Evolutionary conservation across 208 protist genomes (phyloP).

Genomic region (Leptomonas pyrrhocoris): DNA sequence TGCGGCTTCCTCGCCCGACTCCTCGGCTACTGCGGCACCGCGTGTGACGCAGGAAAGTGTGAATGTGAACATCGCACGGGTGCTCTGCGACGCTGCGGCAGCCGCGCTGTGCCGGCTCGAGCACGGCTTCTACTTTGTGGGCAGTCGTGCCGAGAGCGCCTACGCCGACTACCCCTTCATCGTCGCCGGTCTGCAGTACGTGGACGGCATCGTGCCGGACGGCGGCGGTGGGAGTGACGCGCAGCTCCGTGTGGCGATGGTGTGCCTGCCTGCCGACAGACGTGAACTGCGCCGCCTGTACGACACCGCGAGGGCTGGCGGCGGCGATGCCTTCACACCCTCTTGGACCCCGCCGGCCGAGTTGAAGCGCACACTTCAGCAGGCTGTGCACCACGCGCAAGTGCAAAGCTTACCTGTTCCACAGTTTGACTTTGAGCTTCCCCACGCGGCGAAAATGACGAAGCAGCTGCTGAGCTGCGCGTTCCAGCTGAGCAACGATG

Average conservation of each 20-base stretch:
- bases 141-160: conserved; percentile 36
- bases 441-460: conserved; percentile 8
- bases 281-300: conserved; percentile 26
- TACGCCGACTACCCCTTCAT: conserved; percentile 39
- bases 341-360: conserved; percentile 4
- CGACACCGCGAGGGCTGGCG: conserved; percentile 4
- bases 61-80: conserved; percentile 31
- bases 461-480: conserved; percentile 39
- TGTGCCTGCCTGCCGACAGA: conserved; percentile 31
- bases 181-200: conserved; percentile 40
- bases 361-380: conserved; percentile 19
- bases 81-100: conserved; percentile 20
- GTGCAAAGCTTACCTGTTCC: conserved; percentile 31
- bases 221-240: not conserved
- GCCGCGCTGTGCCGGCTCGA: conserved; percentile 32
- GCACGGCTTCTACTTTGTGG: conserved; percentile 55
- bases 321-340: not conserved
- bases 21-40: not conserved
- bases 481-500: conserved; percentile 56
- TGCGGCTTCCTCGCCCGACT: not conserved
- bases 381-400: conserved; percentile 27
- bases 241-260: conserved; percentile 29
- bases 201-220: conserved; percentile 15
- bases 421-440: conserved; percentile 28
- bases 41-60: conserved; percentile 20